Conservation (phyloP, 1,139 yeast genomes). For the Sugiyamaella pinicola region DNA sequence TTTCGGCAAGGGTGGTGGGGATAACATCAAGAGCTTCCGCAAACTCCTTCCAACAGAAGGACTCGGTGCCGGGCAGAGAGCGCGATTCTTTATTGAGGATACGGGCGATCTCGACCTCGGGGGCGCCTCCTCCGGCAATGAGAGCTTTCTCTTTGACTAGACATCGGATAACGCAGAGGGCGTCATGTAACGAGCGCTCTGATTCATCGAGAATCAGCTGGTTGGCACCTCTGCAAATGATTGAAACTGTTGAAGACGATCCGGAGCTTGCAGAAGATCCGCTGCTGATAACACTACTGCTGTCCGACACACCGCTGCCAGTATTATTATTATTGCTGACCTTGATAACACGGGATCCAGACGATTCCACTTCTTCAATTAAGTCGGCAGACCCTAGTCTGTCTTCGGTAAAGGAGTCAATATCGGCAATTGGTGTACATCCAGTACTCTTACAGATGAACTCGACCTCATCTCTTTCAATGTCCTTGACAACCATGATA, state of each 20-base stretch:
- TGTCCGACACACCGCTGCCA: slow-evolving; percentile 7
- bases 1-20: slow-evolving; percentile 96
- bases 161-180: slow-evolving; percentile 94
- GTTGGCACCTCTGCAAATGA: slow-evolving; percentile 95
- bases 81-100: slow-evolving; percentile 76
- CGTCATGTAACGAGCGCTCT: slow-evolving; percentile 96
- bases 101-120: slow-evolving; percentile 92
- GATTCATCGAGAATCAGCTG: slow-evolving; percentile 88
- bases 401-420: slow-evolving; percentile 89
- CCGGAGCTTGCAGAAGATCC: slow-evolving; percentile 14
- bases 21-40: slow-evolving; percentile 95
- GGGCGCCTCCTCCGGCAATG: slow-evolving; percentile 99
- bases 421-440: slow-evolving; percentile 94
- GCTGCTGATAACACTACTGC: neutral
- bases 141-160: slow-evolving; percentile 90
- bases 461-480: slow-evolving; percentile 96
- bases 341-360: slow-evolving; percentile 90
- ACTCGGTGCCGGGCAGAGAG: slow-evolving; percentile 83
- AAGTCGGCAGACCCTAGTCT: slow-evolving; percentile 89
- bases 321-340: slow-evolving; percentile 49
- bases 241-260: slow-evolving; percentile 75
- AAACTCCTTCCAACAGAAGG: slow-evolving; percentile 92
- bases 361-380: slow-evolving; percentile 87
- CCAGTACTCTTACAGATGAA: slow-evolving; percentile 89
- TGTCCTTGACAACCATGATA: slow-evolving; percentile 91